phyloP scores from a whole-genome alignment of 345 rosid genomes.

The Citrus trifoliata region DNA sequence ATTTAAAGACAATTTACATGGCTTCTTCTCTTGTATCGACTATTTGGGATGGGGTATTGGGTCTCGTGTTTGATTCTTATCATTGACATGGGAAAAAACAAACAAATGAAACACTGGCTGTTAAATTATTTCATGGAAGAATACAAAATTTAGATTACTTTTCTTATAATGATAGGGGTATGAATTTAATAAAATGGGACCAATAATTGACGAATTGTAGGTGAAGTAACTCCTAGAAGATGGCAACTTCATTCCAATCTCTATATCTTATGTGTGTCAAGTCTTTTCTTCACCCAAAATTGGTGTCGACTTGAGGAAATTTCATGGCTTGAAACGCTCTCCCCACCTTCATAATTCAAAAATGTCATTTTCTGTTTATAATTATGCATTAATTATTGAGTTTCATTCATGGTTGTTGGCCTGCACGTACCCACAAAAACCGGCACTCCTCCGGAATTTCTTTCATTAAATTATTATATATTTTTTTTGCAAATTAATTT shows the following conservation, averaged over 20 bases:
- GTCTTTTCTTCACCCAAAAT: constrained; percentile 2
- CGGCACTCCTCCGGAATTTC: neutral
- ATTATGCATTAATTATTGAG: neutral
- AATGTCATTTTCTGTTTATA: neutral
- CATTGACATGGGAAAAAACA: neutral
- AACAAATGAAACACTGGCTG: neutral
- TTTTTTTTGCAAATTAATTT: too few species aligned
- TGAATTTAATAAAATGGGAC: constrained; percentile 17
- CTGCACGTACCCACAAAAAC: neutral
- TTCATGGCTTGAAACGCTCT: neutral
- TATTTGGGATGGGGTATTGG: neutral
- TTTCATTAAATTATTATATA: neutral
- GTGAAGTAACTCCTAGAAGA: constrained; percentile 13
- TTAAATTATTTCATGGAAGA: neutral
- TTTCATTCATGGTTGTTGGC: neutral
- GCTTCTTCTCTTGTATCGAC: neutral
- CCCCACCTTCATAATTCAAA: neutral
- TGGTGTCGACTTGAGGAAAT: constrained; percentile 1
- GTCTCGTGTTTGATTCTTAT: neutral
- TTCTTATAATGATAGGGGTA: neutral
- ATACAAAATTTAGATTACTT: neutral
- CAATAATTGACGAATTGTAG: constrained; percentile 12
- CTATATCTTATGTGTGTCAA: neutral
- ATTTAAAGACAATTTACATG: neutral
- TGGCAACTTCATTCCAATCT: neutral